Base-by-base conservation (phyloP, 2,329 filamentous ascomycete species). In the Neurospora sp. region DNA sequence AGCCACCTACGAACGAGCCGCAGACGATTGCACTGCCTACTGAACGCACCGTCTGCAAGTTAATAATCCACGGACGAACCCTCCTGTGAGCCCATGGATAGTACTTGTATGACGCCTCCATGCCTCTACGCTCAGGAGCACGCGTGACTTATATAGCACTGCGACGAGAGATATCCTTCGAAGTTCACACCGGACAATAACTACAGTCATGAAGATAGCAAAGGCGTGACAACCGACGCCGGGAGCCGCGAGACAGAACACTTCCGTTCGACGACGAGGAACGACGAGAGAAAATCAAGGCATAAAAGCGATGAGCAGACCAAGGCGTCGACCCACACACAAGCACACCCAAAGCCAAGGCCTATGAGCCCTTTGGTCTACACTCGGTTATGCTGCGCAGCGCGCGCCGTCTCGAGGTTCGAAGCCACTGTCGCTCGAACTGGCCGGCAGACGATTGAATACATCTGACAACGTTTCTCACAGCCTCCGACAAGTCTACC, bases 381-480 rank as follows among this genome's bases (percentile, higher is more conserved):
- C 0, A 15, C 2, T 52, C 19, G 1, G 2, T 52, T 13, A 11
- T 8, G 6, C 11, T 5, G 19, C 19, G 19, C 11, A 23, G 5
- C 10, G 19, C 43, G 19, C 11, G 15, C 11, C 11, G 19, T 28
- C 5, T 52, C 6, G 11, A 4, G 6, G 0, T 28, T 2, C 19
- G 2, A 23, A 15, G 10, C 43, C 10, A 52, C 43, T 28, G 0
- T 6, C 5, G 19, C 43, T 52, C 5, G 1, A 52, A 28, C 1
- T 3, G 11, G 19, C 1, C 0, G 10, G 11, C 11, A 0, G 1
- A 23, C 7, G 43, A 23, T 13, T 7, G n/a, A 13, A 0, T 10
- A 11, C 43, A 13, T 23, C 3, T 46, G 11, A 5, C 0, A 46
- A 46, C n/a, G 42, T 19, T 0, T 19, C 4, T 19, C n/a, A 46